Evolutionary conservation across 2,329 filamentous ascomycete species (phyloP), one percentile per base, ranked within the genome.

Genomic region (Cryoendolithus antarcticus): DNA sequence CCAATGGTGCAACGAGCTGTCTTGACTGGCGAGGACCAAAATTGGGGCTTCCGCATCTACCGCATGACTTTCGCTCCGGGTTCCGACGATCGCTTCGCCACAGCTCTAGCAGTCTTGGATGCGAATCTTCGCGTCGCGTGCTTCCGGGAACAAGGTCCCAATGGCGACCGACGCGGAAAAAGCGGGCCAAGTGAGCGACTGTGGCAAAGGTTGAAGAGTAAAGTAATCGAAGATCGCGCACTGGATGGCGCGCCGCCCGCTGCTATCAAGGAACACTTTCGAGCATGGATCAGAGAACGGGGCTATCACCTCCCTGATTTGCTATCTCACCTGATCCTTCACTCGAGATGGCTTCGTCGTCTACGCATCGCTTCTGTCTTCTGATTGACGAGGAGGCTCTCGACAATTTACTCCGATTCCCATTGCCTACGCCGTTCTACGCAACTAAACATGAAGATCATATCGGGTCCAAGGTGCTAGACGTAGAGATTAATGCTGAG

Each of bases 1-100:
- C 15, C 15, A 19, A 3, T 19, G 15, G 15, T 19, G 15, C 15
- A 19, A 19, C 15, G 15, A 19, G 15, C 15, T 19, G 15, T 19
- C 15, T 19, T 19, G 15, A 19, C 15, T 19, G 34, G 34, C 2
- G 24, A n/a, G 6, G 10, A 36, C 9, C 6, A 13, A 6, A 13
- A 30, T 13, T 36, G 34, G 34, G 34, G 34, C 4, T 36, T 28
- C 10, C 34, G 34, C 10, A 36, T 36, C n/a, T 36, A 36, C 10
- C 34, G 34, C 10, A 36, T 29, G 9, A 13, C 15, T 4, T 36
- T 29, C 24, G 30, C 34, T 4, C 34, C 34, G 6, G 34, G 10
- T 8, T 36, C 34, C 30, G 34, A 36, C 15, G 10, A 29, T 15
- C 24, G 30, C 10, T 36, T 36, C 24, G 24, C 21, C 10, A 29